Percentiles rank a stretch among this genome's conserved stretches.
Evolutionary conservation across 805 yeast genomes (phyloP).

Genomic region (Metschnikowia colocasiae): DNA sequence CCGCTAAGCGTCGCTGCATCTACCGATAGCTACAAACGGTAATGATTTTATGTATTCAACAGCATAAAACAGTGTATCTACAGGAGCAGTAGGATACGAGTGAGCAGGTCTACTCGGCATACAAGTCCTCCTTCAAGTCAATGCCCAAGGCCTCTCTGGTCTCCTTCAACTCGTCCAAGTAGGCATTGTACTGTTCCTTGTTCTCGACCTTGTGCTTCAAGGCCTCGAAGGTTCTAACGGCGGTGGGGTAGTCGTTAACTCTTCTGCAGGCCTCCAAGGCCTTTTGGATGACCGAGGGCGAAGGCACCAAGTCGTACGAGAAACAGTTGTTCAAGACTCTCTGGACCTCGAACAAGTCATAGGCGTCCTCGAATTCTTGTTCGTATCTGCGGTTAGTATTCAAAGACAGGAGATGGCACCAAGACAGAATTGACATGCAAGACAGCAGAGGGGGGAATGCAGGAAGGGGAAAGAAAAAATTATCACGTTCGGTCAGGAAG

Average conservation of each 20-base stretch:
- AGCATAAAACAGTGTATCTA: too few relatives aligned
- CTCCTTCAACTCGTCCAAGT: constrained; percentile 89
- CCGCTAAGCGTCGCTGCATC: too few relatives aligned
- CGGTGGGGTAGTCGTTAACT: constrained; percentile 98
- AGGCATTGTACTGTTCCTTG: constrained; percentile 90
- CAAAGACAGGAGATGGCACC: too few relatives aligned
- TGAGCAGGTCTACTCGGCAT: constrained; percentile 21
- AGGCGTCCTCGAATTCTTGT: constrained; percentile 85
- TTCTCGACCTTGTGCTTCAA: constrained; percentile 94
- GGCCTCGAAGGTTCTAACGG: constrained; percentile 97
- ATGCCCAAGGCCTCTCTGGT: constrained; percentile 90
- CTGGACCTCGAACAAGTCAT: constrained; percentile 49
- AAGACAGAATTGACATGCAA: too few relatives aligned
- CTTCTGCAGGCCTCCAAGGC: constrained; percentile 98
- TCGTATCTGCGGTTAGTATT: constrained; percentile 63
- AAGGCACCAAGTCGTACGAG: constrained; percentile 97
- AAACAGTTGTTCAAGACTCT: constrained; percentile 97
- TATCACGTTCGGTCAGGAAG: too few relatives aligned
- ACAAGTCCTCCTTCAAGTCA: constrained; percentile 88
- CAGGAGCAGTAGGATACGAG: too few relatives aligned
- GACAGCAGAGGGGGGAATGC: too few relatives aligned
- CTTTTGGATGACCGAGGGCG: constrained; percentile 92
- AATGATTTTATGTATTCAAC: too few relatives aligned
- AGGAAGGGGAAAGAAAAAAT: too few relatives aligned
- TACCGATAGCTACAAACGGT: too few relatives aligned